Base-by-base conservation (phyloP, 257 asterid genomes). In the Knoxia roxburghii region DNA sequence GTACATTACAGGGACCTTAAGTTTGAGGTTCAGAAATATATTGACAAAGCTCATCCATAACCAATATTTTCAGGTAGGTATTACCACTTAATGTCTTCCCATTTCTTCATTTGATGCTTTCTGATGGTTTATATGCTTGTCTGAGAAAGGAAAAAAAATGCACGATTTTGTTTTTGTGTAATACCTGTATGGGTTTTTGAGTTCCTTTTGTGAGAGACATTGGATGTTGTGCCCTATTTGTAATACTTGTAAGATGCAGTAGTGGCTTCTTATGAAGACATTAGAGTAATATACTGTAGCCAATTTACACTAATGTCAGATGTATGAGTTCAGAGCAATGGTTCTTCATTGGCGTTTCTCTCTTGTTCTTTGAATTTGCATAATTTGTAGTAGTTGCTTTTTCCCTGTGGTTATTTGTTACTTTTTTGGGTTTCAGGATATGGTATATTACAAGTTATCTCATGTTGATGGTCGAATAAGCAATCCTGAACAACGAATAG, bases 391-490 rank as follows among this genome's bases (percentile, higher is more conserved):
- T 17, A 7, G 53, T 48, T 13, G 9, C 26, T 50, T 0, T 50
- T 21, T 20, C 1, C 8, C 13, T 7, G 1, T 48, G 9, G 41
- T 48, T 8, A 2, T 40, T 45, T 49, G 62, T 37, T 50, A 15
- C 11, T 56, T 6, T 23, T 76, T 67, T 60, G 70, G 35, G 40
- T 69, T 84, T 71, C 86, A 94, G 99, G 85, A 91, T 77, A 94
- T 94, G 99, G 99, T 82, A 56, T 94, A 94, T 82, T 94, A 94
- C 90, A 94, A 94, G 78, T 73, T 94, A 75, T 88, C 99, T 65
- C 99, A 94, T 79, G 99, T 94, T 72, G 99, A 94, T 80, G 93
- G 97, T 43, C 92, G 97, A 67, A 94, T 94, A 75, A 82, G 85
- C 77, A 88, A 85, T 70, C 99, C 99, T 3, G 99, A 94, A 70